Evolutionary conservation across 2,329 filamentous ascomycete species (phyloP), one percentile per base, ranked within the genome.

Genomic region (Venturia oleaginea): DNA sequence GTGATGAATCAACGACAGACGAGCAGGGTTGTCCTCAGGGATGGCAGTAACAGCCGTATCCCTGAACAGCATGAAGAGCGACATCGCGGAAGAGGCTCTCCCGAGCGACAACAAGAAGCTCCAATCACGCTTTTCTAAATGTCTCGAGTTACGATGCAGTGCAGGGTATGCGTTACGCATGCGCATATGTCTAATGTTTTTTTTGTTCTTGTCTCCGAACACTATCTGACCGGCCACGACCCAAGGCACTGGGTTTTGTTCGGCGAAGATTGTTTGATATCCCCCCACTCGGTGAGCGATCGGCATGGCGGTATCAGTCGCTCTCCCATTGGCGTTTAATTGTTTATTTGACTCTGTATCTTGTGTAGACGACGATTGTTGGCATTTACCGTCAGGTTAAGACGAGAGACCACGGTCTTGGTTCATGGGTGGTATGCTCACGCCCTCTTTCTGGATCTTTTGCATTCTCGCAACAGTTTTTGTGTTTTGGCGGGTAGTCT

Each of bases 1-100:
- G 59, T 65, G 3, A 57, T 65, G 34, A 46, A 59, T 46, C 64
- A 65, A 38, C 54, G 54, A 34, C 63, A 64, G 43, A 54, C 54
- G 4, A 59, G 54, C 42, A 55, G 63, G 51, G 55, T 27, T 22
- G 48, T 37, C 37, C 43, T 64, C 34, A 30, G 63, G 30, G 63
- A 64, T 57, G 51, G 46, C n/a, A 63, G 62, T 32, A 59, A 37
- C 32, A 63, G 30, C 34, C 62, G 62, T 32, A 55, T 55, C 17
- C 30, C 51, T 11, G 62, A 63, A 43, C 22, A 42, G 24, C 24
- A 30, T n/a, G 48, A 38, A 13, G 59, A 60, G 24, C 37, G 43
- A 40, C n/a, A 40, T 34, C 34, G 37, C 1, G 27, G n/a, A 10
- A 42, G 59, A 32, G 40, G 40, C 24, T 60, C 59, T 15, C 59